Conservation (phyloP, 2,329 filamentous ascomycete species). For the Botryotinia calthae region DNA sequence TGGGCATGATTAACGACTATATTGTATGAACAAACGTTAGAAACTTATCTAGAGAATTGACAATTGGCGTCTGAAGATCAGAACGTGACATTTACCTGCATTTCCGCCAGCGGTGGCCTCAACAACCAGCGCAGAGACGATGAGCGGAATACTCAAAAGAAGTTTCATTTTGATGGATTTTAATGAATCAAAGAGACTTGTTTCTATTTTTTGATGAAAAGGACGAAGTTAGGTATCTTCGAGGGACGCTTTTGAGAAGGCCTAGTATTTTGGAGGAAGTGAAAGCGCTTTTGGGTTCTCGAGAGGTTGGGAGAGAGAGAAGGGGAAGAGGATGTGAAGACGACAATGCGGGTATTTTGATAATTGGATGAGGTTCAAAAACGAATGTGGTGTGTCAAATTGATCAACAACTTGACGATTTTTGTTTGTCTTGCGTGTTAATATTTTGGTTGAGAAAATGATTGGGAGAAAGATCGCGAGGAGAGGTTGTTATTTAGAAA, state of each 20-base stretch:
- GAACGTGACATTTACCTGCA: neutral
- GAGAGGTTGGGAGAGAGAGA: neutral
- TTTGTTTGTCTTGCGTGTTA: neutral
- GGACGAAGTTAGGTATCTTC: neutral
- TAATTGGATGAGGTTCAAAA: neutral
- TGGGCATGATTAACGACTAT: neutral
- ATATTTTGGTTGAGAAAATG: neutral
- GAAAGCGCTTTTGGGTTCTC: neutral
- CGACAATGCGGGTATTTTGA: neutral
- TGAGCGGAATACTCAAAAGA: neutral
- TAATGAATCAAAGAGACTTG: neutral
- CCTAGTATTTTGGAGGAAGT: neutral
- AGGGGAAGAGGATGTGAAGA: neutral
- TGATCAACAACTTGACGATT: slow-evolving; percentile 7
- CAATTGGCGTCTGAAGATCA: neutral
- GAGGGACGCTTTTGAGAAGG: neutral
- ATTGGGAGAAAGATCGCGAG: too few species aligned
- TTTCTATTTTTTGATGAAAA: neutral
- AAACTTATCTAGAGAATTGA: neutral
- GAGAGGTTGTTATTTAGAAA: neutral
- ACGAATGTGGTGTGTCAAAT: slow-evolving; percentile 8
- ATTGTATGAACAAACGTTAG: neutral
- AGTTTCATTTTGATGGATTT: slow-evolving; percentile 14
- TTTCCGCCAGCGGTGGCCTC: neutral
- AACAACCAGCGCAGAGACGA: neutral